Conservation (phyloP, 345 rosid species). For the Turnera subulata region DNA sequence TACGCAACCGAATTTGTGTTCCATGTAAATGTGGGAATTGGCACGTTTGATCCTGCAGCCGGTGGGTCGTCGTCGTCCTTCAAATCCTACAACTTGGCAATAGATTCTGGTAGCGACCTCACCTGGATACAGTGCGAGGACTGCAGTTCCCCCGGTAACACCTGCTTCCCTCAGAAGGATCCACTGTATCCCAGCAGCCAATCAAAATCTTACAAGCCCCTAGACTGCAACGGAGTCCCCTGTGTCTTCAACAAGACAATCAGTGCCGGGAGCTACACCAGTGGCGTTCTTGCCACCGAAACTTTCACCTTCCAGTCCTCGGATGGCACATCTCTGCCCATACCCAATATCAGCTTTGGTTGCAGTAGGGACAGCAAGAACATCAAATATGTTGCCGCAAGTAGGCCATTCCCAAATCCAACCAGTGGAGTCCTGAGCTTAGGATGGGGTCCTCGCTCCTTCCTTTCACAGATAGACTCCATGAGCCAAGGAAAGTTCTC, state of each 20-base stretch:
- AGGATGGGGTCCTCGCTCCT: constrained; percentile 4
- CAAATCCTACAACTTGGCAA: background rate
- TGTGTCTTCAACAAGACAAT: background rate
- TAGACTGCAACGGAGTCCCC: background rate
- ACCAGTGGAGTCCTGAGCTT: background rate
- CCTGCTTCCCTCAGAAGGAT: background rate
- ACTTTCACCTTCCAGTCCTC: background rate
- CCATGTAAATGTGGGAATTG: background rate
- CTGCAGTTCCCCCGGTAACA: background rate
- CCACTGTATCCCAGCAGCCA: background rate
- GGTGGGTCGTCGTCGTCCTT: background rate
- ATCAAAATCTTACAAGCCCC: background rate
- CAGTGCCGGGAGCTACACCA: background rate
- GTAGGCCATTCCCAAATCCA: background rate
- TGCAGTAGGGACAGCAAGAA: background rate
- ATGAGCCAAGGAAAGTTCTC: constrained; percentile 2
- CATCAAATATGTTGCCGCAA: background rate
- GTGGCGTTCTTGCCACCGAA: background rate
- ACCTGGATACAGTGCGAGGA: background rate
- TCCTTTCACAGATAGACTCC: background rate
- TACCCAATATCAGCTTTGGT: background rate
- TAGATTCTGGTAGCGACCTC: background rate
- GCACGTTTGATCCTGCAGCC: too few species aligned
- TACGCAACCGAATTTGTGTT: background rate
- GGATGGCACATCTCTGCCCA: background rate